Evolutionary conservation across 176 grass and related monocot genomes (phyloP).

Genomic region (Musa beccarii): DNA sequence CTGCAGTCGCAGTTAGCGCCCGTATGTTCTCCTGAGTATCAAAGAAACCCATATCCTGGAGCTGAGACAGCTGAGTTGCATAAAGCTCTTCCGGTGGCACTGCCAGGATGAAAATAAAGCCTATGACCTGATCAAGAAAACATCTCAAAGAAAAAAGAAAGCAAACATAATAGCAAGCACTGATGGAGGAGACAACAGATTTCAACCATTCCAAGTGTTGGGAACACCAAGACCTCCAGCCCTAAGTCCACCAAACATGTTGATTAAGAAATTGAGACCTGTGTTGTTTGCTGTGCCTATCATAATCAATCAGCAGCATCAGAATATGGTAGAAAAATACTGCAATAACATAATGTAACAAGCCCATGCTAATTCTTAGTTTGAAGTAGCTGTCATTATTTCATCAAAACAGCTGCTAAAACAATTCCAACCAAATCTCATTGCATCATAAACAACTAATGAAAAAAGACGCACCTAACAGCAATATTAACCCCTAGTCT

Average conservation of each 20-base stretch:
- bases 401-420: neutral
- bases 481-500: neutral
- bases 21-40: slow-evolving; percentile 78
- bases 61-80: slow-evolving; percentile 79
- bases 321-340: neutral
- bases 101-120: slow-evolving; percentile 20
- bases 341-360: no score
- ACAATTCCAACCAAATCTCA: neutral
- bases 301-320: neutral
- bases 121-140: neutral
- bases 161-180: neutral
- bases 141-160: neutral
- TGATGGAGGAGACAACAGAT: slow-evolving; percentile 12
- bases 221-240: slow-evolving; percentile 56
- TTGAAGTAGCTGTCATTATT: neutral
- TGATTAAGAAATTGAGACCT: slow-evolving; percentile 65
- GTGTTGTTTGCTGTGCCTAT: slow-evolving; percentile 40
- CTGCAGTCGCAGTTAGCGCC: slow-evolving; percentile 67
- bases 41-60: slow-evolving; percentile 94
- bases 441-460: neutral
- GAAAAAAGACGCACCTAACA: no score
- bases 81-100: slow-evolving; percentile 86
- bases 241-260: slow-evolving; percentile 89
- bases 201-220: slow-evolving; percentile 63
- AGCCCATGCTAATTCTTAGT: no score